Evolutionary conservation across 148 eudicot genomes (phyloP).

Genomic region (Persicaria tinctoria): DNA sequence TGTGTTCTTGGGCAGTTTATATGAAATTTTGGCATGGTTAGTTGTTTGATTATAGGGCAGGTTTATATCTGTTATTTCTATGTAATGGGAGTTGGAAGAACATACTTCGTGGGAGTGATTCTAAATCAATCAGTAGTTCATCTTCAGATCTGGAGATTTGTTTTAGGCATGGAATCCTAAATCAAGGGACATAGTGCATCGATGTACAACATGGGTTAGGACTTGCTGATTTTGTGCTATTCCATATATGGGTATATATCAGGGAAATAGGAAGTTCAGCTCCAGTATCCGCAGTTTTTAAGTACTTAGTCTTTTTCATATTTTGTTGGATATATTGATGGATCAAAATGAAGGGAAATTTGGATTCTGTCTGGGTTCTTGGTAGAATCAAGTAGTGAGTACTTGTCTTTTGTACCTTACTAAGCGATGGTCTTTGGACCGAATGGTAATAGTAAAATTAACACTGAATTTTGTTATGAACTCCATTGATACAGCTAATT

Average conservation of each 20-base stretch:
- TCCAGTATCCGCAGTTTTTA: neutral
- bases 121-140: neutral
- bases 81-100: neutral
- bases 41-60: neutral
- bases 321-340: neutral
- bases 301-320: neutral
- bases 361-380: neutral
- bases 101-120: neutral
- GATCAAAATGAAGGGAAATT: neutral
- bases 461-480: neutral
- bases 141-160: neutral
- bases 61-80: neutral
- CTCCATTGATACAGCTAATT: neutral
- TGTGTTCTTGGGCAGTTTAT: neutral
- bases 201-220: too few species aligned
- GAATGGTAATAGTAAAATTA: neutral
- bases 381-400: neutral
- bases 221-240: neutral
- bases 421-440: neutral
- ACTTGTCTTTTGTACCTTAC: neutral
- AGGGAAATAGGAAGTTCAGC: neutral
- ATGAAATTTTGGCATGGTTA: neutral
- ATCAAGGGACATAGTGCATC: neutral
- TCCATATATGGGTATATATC: neutral
- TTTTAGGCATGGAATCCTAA: neutral